Conservation (phyloP, 2,329 filamentous ascomycete genomes). For the Pseudocercospora vitis region DNA sequence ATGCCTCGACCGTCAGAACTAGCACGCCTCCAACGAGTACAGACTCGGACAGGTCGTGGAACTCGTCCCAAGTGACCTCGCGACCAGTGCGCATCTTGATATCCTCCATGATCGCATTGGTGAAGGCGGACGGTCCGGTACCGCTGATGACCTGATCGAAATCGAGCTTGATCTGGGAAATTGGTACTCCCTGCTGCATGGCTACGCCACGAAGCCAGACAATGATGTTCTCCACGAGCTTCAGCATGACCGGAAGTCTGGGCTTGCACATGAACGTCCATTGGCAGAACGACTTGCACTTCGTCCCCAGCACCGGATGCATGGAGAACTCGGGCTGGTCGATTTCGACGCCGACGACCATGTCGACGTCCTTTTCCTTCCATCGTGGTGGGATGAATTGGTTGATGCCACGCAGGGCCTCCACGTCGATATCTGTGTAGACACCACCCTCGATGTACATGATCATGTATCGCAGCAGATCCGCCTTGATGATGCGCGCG, state of each 20-base stretch:
- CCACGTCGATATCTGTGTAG: slow-evolving; percentile 62
- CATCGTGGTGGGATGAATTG: slow-evolving; percentile 65
- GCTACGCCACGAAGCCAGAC: slow-evolving; percentile 63
- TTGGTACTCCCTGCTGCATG: slow-evolving; percentile 57
- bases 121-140: slow-evolving; percentile 72
- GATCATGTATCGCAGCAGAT: slow-evolving; percentile 65
- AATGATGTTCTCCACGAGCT: slow-evolving; percentile 67
- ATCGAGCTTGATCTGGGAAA: slow-evolving; percentile 64
- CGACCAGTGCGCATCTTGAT: slow-evolving; percentile 56
- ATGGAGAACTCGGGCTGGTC: slow-evolving; percentile 65
- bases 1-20: slow-evolving; percentile 69
- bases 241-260: slow-evolving; percentile 65
- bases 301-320: slow-evolving; percentile 66
- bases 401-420: slow-evolving; percentile 54
- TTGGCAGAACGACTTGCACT: slow-evolving; percentile 70
- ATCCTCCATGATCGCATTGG: slow-evolving; percentile 62
- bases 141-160: slow-evolving; percentile 72
- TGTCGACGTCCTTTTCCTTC: slow-evolving; percentile 63
- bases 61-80: slow-evolving; percentile 60
- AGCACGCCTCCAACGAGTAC: slow-evolving; percentile 64
- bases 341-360: slow-evolving; percentile 70
- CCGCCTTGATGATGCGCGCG: slow-evolving; percentile 66
- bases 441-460: slow-evolving; percentile 66
- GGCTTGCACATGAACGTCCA: slow-evolving; percentile 75
- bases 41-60: slow-evolving; percentile 66